phyloP scores from a whole-genome alignment of 164 flowering plant species.

The Akebia trifoliata region DNA sequence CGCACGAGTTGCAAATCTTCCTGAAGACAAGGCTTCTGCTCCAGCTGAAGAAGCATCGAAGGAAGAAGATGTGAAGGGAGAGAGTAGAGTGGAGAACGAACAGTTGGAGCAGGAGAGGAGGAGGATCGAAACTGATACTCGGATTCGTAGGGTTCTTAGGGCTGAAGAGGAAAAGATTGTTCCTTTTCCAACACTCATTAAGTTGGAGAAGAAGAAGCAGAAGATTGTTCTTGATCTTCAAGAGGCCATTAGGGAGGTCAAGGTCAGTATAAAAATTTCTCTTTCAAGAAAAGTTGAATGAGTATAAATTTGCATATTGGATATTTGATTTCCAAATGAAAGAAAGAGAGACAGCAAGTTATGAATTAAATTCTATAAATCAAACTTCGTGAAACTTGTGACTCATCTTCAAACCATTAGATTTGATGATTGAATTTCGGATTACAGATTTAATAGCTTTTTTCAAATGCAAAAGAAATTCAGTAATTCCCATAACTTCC shows the following conservation, averaged over 20 bases:
- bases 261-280: slow-evolving; percentile 50
- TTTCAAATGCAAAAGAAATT: no score
- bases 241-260: slow-evolving; percentile 74
- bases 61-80: slow-evolving; percentile 17
- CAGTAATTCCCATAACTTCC: no score
- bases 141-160: slow-evolving; percentile 21
- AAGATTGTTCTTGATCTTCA: slow-evolving; percentile 58
- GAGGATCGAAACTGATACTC: slow-evolving; percentile 34
- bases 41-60: slow-evolving; percentile 8
- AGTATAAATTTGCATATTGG: no score
- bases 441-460: no score
- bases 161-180: slow-evolving; percentile 35
- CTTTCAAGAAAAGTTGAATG: background rate
- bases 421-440: no score
- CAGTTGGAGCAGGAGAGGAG: slow-evolving; percentile 41
- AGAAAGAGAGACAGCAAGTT: no score
- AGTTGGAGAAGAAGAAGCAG: slow-evolving; percentile 48
- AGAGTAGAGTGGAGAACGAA: slow-evolving; percentile 12
- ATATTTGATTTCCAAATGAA: no score
- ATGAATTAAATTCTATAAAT: no score
- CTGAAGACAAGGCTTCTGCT: slow-evolving; percentile 39
- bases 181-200: slow-evolving; percentile 69
- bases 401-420: no score
- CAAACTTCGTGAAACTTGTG: no score
- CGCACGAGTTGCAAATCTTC: slow-evolving; percentile 67